phyloP scores from a whole-genome alignment of 495 filamentous ascomycete species.

The Filosporella fistucella region DNA sequence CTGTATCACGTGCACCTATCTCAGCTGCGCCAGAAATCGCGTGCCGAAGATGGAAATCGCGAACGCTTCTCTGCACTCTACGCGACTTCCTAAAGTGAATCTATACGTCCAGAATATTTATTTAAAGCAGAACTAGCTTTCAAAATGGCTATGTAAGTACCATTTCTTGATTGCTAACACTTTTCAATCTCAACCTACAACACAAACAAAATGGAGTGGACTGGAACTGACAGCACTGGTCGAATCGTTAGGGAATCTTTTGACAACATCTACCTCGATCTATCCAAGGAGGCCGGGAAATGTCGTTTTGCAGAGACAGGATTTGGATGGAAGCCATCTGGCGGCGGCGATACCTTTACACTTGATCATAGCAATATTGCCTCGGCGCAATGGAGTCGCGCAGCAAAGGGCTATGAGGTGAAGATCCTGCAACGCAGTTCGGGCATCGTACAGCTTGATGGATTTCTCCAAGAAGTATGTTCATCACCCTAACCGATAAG shows the following conservation, averaged over 20 bases:
- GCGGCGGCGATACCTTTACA: slow-evolving; percentile 86
- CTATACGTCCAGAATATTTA: no score
- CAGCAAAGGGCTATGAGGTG: slow-evolving; percentile 86
- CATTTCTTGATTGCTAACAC: background rate
- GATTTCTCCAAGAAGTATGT: slow-evolving; percentile 83
- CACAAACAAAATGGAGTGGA: slow-evolving; percentile 1
- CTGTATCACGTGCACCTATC: no score
- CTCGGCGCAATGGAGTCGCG: slow-evolving; percentile 91
- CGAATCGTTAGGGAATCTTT: slow-evolving; percentile 66
- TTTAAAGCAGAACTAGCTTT: background rate
- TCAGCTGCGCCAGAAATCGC: no score
- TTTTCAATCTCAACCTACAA: background rate
- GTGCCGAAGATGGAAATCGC: no score
- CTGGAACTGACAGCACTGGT: slow-evolving; percentile 6
- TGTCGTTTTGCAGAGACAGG: slow-evolving; percentile 91
- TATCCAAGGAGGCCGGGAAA: slow-evolving; percentile 85
- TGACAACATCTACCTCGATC: slow-evolving; percentile 90
- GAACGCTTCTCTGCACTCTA: no score
- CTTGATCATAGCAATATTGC: slow-evolving; percentile 77
- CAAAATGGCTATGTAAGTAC: slow-evolving; percentile 7
- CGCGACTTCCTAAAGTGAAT: no score
- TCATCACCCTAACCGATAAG: background rate
- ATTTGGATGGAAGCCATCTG: slow-evolving; percentile 87
- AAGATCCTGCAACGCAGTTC: slow-evolving; percentile 81
- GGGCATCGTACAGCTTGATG: slow-evolving; percentile 89